Evolutionary conservation across 2,329 filamentous ascomycete species (phyloP).

Genomic region (Botrytis fragariae): DNA sequence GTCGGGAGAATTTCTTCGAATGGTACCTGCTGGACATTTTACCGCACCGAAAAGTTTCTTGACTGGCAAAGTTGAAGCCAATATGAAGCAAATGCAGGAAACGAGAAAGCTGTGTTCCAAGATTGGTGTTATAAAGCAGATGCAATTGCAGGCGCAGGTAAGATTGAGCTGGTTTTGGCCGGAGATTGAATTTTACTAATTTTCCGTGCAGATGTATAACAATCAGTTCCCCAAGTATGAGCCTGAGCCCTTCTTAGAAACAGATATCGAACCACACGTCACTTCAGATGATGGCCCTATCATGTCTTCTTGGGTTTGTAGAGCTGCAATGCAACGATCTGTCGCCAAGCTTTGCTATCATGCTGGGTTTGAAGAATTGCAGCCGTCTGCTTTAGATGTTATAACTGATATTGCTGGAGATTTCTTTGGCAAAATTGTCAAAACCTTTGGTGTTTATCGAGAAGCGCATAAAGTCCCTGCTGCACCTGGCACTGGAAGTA

Average conservation of each 20-base stretch:
- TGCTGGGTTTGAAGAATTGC: slow-evolving; percentile 93
- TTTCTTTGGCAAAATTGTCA: slow-evolving; percentile 82
- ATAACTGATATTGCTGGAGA: slow-evolving; percentile 86
- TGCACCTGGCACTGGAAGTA: slow-evolving; percentile 38
- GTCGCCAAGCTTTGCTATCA: slow-evolving; percentile 95
- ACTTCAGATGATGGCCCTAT: slow-evolving; percentile 85
- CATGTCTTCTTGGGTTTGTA: slow-evolving; percentile 79
- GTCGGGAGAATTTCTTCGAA: slow-evolving; percentile 76
- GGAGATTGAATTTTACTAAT: slow-evolving; percentile 23
- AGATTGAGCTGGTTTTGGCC: slow-evolving; percentile 31
- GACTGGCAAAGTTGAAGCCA: slow-evolving; percentile 78
- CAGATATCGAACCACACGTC: slow-evolving; percentile 84
- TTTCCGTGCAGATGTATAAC: slow-evolving; percentile 66
- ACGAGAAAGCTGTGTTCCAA: slow-evolving; percentile 94
- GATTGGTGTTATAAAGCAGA: slow-evolving; percentile 97
- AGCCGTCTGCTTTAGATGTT: slow-evolving; percentile 87
- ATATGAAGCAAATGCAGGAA: slow-evolving; percentile 94
- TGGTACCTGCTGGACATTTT: slow-evolving; percentile 75
- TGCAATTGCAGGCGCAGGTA: slow-evolving; percentile 97
- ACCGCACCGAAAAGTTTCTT: slow-evolving; percentile 71
- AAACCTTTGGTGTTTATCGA: slow-evolving; percentile 76
- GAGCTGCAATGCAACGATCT: slow-evolving; percentile 81
- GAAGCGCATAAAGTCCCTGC: slow-evolving; percentile 75
- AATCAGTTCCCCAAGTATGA: slow-evolving; percentile 99
- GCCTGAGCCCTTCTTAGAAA: slow-evolving; percentile 81